phyloP scores from a whole-genome alignment of 495 filamentous ascomycete species.

The Neurospora sp. region DNA sequence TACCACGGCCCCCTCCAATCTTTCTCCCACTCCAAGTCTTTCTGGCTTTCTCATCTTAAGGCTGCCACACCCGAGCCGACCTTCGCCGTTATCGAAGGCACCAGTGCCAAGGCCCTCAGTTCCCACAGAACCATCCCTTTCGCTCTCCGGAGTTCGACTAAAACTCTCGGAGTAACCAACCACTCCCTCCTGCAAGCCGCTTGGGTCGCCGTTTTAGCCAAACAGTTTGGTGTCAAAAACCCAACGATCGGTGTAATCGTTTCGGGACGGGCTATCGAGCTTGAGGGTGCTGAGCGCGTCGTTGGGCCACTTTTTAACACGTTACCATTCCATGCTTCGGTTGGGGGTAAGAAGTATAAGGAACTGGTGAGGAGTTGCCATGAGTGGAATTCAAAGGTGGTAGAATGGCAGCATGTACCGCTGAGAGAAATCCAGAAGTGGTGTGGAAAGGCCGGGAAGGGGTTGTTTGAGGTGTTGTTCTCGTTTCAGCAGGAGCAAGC shows the following conservation, averaged over 20 bases:
- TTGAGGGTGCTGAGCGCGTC: conserved; percentile 53
- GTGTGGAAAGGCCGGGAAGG: conserved; percentile 39
- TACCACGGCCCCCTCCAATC: conserved; percentile 48
- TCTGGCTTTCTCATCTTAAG: conserved; percentile 57
- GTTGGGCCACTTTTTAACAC: conserved; percentile 91
- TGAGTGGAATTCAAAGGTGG: conserved; percentile 45
- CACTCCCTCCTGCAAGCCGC: conserved; percentile 64
- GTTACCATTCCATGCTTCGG: conserved; percentile 47
- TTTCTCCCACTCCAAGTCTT: conserved; percentile 42
- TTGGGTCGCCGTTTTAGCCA: conserved; percentile 49
- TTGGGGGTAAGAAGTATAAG: conserved; percentile 9
- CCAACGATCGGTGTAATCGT: conserved; percentile 55
- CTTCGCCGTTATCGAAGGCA: conserved; percentile 5
- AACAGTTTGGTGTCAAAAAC: conserved; percentile 15
- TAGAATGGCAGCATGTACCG: conserved; percentile 61
- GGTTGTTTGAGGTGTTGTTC: conserved; percentile 76
- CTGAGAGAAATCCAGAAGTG: conserved; percentile 66
- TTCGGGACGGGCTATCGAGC: conserved; percentile 57
- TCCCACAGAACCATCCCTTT: conserved; percentile 14
- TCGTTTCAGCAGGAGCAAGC: conserved; percentile 54
- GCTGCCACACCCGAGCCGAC: conserved; percentile 25
- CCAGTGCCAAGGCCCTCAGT: conserved; percentile 6
- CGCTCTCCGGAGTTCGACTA: conserved; percentile 35
- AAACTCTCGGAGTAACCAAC: conserved; percentile 55
- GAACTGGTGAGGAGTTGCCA: conserved; percentile 46